Base-by-base conservation (phyloP, 345 rosid species). In the Populus ilicifolia region DNA sequence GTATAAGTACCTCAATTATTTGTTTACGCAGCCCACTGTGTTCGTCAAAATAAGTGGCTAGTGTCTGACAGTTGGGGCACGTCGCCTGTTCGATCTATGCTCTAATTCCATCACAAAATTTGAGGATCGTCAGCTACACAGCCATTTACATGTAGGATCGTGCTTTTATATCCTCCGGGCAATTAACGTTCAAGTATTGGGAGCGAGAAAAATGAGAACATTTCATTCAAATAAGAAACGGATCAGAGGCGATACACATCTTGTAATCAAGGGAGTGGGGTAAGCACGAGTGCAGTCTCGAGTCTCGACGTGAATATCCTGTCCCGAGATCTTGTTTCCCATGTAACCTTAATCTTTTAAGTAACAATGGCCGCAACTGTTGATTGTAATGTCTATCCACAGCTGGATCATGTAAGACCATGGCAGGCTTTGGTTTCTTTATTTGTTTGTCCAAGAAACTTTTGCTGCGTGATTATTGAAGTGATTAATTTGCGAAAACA, bases 351-450 rank as follows among this genome's bases (percentile, higher is more conserved):
- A 2, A 41, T 41, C 44, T 41, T 41, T 12, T 13, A 41, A 10
- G 13, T 12, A 23, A 1, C 4, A 78, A 68, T 16, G 59, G 54
- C 62, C 46, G 54, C 71, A 44, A 41, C 70, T 44, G 6, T 38
- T 44, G 63, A 75, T 23, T 64, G 30, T 10, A 35, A 77, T 77
- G 83, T 65, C 79, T 77, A 68, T 74, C 73, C 79, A 21, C 27
- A 29, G 27, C 25, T 41, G 21, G 29, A 6, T 65, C 25, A 63
- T 5, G 14, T 16, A 4, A 48, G 67, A 17, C 59, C 59, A 76
- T 27, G 38, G 35, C 78, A 23, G 74, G 35, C 66, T 66, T 1
- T 20, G 1, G 1, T 2, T 3, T 70, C 56, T 20, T 69, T n/a
- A 33, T 17, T 23, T 21, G 56, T 62, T 67, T 76, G 62, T 69